Base-by-base conservation (phyloP, 192 early-diverging fungal genomes). In the Pilobolus umbonatus region DNA sequence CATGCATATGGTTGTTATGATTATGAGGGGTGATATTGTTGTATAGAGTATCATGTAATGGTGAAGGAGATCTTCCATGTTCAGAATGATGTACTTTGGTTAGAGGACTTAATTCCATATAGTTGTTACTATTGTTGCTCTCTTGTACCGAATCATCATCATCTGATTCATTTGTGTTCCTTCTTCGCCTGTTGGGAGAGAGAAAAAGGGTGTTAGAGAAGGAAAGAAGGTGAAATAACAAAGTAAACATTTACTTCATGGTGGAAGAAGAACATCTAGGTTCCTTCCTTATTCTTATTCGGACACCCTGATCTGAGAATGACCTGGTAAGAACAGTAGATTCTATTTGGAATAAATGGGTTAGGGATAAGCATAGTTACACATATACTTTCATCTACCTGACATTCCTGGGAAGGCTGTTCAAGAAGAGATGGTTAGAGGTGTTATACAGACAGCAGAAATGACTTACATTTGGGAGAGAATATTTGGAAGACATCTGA, bases 231-330 rank as follows among this genome's bases (percentile, higher is more conserved):
- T n/a, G n/a, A n/a, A n/a, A n/a, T n/a, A n/a, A n/a, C n/a, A n/a
- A n/a, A n/a, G n/a, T n/a, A 8, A 12, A 4, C 36, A 12, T 38
- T 38, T 38, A 38, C 36, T 14, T 38, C 15, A 38, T 8, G 15
- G 9, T 38, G 36, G 36, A 38, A 0, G 36, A 38, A 1, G 36
- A 38, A 4, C 36, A 34, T 52, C 50, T 52, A 19, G 50, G 50
- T 34, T 96, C 94, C 61, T 94, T 96, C 40, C 92, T 74, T 62
- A 96, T 91, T 54, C 92, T 77, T 46, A 96, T 91, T 64, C 92
- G 91, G 17, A 96, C 75, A 2, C 94, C 94, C 65, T 96, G 94
- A 57, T 96, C 91, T 2, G 94, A 90, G 80, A 96, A 94, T 12
- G 85, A 84, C 60, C 88, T 80, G 9, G 91, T 88, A 29, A 96